Evolutionary conservation across 306 rosid genomes (phyloP).

Genomic region (Fagus sylvatica): DNA sequence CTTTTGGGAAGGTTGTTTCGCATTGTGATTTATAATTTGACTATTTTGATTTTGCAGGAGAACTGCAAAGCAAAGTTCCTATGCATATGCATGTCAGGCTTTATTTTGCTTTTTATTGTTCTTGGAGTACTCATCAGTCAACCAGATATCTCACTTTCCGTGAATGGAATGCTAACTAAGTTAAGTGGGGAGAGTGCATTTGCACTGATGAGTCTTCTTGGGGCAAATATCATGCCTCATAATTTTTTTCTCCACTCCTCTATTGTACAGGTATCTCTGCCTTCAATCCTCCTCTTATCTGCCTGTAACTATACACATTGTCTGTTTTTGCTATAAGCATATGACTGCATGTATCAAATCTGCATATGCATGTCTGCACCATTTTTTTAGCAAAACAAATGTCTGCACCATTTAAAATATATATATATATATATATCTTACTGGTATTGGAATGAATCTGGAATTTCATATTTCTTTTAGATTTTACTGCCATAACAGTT

Average conservation of each 20-base stretch:
- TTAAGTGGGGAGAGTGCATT: conserved; percentile 86
- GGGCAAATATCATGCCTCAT: conserved; percentile 95
- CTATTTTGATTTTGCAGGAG: conserved; percentile 53
- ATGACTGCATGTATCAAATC: neutral
- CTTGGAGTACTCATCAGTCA: conserved; percentile 71
- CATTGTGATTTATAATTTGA: conserved; percentile 6
- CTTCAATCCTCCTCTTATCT: neutral
- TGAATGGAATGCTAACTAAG: conserved; percentile 64
- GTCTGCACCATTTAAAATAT: too few relatives aligned
- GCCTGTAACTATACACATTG: neutral
- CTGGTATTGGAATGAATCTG: neutral
- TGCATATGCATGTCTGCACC: neutral
- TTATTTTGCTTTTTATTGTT: conserved; percentile 55
- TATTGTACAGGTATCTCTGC: conserved; percentile 76
- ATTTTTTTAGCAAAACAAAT: neutral
- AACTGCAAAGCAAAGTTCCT: conserved; percentile 55
- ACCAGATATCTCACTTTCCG: conserved; percentile 62
- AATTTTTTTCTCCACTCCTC: conserved; percentile 91
- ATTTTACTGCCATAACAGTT: neutral
- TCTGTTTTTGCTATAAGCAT: neutral
- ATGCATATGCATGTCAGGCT: conserved; percentile 56
- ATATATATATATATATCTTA: neutral
- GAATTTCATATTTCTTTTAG: neutral
- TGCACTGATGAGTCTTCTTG: conserved; percentile 90
- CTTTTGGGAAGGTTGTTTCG: conserved; percentile 5